Evolutionary conservation across 2,329 filamentous ascomycete species (phyloP).

Genomic region (Alternaria sp.): DNA sequence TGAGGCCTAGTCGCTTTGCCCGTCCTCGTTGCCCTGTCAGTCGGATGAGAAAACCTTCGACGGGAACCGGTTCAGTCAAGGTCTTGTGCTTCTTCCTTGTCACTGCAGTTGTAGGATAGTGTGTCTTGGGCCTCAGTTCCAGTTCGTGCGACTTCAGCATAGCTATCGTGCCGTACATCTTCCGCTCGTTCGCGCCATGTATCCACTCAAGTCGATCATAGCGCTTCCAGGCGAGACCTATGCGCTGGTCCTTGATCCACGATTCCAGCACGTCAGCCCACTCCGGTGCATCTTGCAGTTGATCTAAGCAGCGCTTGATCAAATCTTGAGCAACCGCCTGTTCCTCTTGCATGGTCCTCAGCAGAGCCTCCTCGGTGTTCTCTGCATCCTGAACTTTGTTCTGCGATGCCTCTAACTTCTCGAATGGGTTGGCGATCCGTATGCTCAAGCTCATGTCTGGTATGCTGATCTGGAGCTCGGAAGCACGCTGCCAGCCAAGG

Average conservation of each 20-base stretch:
- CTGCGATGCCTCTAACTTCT: constrained; percentile 55
- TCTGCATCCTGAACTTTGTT: constrained; percentile 51
- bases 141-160: constrained; percentile 72
- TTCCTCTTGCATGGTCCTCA: constrained; percentile 57
- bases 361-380: constrained; percentile 55
- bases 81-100: constrained; percentile 49
- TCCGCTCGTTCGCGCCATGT: constrained; percentile 68
- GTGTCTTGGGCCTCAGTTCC: constrained; percentile 68
- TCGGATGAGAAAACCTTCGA: constrained; percentile 71
- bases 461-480: constrained; percentile 65
- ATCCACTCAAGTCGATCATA: constrained; percentile 74
- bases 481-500: constrained; percentile 64
- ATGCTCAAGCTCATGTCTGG: constrained; percentile 68
- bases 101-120: constrained; percentile 63
- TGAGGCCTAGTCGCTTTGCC: constrained; percentile 63
- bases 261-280: constrained; percentile 64
- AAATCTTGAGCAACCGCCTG: constrained; percentile 63
- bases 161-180: constrained; percentile 72
- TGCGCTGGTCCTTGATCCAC: constrained; percentile 65
- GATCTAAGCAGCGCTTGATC: constrained; percentile 63
- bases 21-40: constrained; percentile 68
- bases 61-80: constrained; percentile 64
- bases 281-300: constrained; percentile 62
- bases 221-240: constrained; percentile 72
- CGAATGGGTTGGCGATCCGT: constrained; percentile 66